These are phyloP conservation scores for Alnus rubra DNA, from an alignment of 306 rosid genomes.

Conservation along the genomic window DNA sequence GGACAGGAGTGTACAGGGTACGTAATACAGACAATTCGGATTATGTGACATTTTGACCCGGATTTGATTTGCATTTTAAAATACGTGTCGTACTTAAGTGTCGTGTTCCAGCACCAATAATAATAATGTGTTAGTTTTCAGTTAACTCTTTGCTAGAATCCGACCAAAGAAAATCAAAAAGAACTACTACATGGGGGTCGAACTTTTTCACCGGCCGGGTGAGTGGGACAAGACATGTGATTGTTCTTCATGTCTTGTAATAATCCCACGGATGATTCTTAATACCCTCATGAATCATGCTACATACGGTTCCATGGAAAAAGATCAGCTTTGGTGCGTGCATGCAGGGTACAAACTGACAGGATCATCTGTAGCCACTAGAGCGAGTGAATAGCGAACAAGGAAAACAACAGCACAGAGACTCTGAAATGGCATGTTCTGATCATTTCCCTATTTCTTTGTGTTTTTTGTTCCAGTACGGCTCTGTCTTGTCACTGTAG, in stretches of 20 bases:
- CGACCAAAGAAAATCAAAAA: no score
- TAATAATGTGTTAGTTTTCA: no score
- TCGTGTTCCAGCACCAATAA: no score
- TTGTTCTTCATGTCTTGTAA: conserved; percentile 47
- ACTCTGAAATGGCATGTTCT: background rate
- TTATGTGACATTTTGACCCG: no score
- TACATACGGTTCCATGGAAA: background rate
- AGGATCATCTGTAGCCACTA: background rate
- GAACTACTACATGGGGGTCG: no score
- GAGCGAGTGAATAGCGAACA: background rate
- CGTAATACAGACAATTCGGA: conserved; percentile 25
- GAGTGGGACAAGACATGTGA: conserved; percentile 39
- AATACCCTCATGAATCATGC: conserved; percentile 10
- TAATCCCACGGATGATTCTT: conserved; percentile 21
- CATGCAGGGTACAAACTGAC: background rate
- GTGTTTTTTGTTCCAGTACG: conserved; percentile 23
- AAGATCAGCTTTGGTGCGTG: background rate
- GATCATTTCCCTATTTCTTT: background rate
- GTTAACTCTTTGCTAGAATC: no score
- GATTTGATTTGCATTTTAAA: no score
- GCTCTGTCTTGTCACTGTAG: conserved; percentile 42
- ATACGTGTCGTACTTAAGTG: no score
- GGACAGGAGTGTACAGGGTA: conserved; percentile 21
- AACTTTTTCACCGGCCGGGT: background rate
- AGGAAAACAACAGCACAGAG: conserved; percentile 2